Evolutionary conservation across 2,329 filamentous ascomycete species (phyloP), one percentile per base, ranked within the genome.

Genomic region (Colletotrichum orchidophilum): DNA sequence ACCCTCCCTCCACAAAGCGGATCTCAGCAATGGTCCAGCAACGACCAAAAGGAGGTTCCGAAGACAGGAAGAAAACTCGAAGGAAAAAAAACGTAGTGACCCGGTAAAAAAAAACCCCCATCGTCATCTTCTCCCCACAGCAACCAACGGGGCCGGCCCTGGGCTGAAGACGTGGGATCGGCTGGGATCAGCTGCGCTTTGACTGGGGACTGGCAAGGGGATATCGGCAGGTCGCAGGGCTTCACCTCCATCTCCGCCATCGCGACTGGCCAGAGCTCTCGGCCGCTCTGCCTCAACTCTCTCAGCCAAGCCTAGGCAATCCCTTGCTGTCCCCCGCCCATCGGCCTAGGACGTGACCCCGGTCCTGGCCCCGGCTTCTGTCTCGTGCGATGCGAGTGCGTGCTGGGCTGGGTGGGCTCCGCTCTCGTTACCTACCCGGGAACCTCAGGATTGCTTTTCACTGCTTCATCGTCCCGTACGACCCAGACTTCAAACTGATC

Each of bases 81-180:
- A 53, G 29, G 21, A 52, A 59, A 26, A 62, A 50, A 57, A 35
- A 55, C 54, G 52, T 42, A 46, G 49, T 42, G 68, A 62, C 55
- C 67, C 67, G 50, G 55, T 70, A 53, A 62, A 46, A 59, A 66
- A 53, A 62, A 46, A 59, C 58, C 63, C 68, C 68, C 68, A 71
- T 71, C 64, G 68, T 71, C 68, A 71, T 70, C 57, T 70, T 67
- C 67, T 70, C 67, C 67, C 67, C 67, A 70, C 63, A 70, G 67
- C 67, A 70, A 70, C 67, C 67, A 67, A 70, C 67, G 67, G 67
- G 57, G 63, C 67, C 67, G 61, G 67, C 63, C 67, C 67, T 70
- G 63, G 67, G 67, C 57, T 61, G 67, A 67, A 66, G 63, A 70
- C 67, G 67, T 70, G 67, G 67, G 67, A 67, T 57, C 59, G 66